Evolutionary conservation across 2,329 filamentous ascomycete genomes (phyloP), one percentile per base, ranked within the genome.

Genomic region (Botrytis squamosa): DNA sequence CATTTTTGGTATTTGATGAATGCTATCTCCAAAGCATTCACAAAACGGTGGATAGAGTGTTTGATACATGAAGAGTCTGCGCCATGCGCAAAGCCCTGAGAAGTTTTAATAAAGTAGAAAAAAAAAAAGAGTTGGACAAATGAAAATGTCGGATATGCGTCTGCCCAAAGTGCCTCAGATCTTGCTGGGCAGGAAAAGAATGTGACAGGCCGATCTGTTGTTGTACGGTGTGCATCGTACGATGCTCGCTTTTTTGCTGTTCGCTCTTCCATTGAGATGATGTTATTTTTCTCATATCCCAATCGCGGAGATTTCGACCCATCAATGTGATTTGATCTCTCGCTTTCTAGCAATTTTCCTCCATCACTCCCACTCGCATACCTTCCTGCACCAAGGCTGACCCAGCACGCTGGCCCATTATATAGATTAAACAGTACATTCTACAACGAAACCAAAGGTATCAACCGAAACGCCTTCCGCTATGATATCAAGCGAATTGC

Each of bases 391-490:
- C 75, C 66, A 73, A 75, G 75, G 74, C 73, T 70, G 74, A 74
- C 75, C 77, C 77, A 77, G 77, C 77, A 77, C 72, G 77, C 77
- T 77, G 78, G 77, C 78, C 77, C 73, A 81, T 82, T 82, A 82
- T 80, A 80, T 80, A 80, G 77, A 82, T 82, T 81, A 82, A 80
- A 81, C 77, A 80, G 80, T 81, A 82, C 79, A 81, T 80, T 81
- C 80, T 82, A 82, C 80, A 80, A 80, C 77, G 79, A 80, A 81
- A 80, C 79, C 77, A 80, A 81, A 80, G 78, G 77, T 81, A 80
- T 81, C 79, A 81, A 80, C 81, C 80, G 74, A 81, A 57, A 82
- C 81, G 80, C 81, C 81, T 76, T 79, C 78, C 80, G 81, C 80
- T 81, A 81, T 82, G 80, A 81, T 76, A 78, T 78, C 80, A 81